Conservation (phyloP, 345 rosid genomes). For the Gossypium mustelinum region DNA sequence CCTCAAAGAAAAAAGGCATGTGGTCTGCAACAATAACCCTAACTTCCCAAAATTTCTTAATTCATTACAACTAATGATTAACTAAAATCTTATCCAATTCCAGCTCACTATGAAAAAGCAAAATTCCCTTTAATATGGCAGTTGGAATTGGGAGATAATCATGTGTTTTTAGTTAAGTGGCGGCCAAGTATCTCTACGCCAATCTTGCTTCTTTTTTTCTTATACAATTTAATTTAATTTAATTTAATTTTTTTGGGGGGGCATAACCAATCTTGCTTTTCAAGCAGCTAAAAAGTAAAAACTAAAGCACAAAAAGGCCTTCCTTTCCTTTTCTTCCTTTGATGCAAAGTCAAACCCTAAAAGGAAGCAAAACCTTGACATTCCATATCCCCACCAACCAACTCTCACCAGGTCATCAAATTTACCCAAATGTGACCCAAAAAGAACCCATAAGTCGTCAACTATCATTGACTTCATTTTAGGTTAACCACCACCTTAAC, state of each 20-base stretch:
- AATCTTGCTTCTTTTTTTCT: not conserved
- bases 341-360: not conserved
- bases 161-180: not conserved
- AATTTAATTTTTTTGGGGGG: not conserved
- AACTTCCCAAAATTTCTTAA: not conserved
- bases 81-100: not conserved
- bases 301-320: not conserved
- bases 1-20: not conserved
- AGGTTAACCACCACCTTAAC: not conserved
- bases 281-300: not conserved
- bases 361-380: not conserved
- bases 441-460: not conserved
- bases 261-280: not conserved
- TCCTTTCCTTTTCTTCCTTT: not conserved
- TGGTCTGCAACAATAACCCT: not conserved
- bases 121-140: not conserved
- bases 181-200: not conserved
- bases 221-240: not conserved
- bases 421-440: not conserved
- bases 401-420: not conserved
- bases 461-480: not conserved
- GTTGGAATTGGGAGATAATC: slow-evolving; percentile 8
- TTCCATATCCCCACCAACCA: not conserved
- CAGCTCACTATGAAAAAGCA: not conserved
- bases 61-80: not conserved